Percentiles rank a stretch among this genome's conserved stretches.
Evolutionary conservation across 441 rosid species (phyloP).

Genomic region (Viola pubescens): DNA sequence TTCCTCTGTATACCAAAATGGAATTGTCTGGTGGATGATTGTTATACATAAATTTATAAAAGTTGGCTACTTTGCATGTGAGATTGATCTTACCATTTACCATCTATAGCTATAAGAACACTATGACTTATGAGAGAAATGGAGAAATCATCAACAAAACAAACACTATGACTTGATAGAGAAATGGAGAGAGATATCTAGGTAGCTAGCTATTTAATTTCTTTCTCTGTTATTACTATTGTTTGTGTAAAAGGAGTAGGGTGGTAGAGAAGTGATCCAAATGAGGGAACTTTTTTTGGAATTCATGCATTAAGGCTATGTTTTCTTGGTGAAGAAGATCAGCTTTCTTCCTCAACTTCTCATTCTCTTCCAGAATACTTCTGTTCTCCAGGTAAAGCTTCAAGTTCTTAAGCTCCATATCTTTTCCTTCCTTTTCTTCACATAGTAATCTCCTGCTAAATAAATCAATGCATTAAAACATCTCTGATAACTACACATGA

Average conservation of each 20-base stretch:
- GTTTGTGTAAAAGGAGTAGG: constrained; percentile 21
- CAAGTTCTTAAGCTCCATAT: constrained; percentile 50
- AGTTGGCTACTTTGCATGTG: no score
- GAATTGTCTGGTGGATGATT: background rate
- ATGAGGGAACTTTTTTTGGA: constrained; percentile 32
- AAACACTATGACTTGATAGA: background rate
- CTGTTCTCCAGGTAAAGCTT: constrained; percentile 63
- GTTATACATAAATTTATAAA: no score
- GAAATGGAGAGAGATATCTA: background rate
- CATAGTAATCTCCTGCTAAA: constrained; percentile 33
- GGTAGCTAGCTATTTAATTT: background rate
- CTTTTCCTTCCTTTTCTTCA: constrained; percentile 18
- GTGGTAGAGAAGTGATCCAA: constrained; percentile 25
- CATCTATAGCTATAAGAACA: no score
- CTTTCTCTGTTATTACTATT: background rate
- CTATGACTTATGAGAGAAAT: no score
- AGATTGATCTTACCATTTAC: no score
- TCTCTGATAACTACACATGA: background rate
- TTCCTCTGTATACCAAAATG: background rate
- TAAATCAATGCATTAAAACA: background rate
- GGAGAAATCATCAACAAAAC: background rate
- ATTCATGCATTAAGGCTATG: constrained; percentile 41
- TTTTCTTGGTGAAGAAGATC: constrained; percentile 65
- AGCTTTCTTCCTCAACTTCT: constrained; percentile 66
- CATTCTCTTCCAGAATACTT: constrained; percentile 57